Base-by-base conservation (phyloP, 257 asterid species). In the Leonotis leonurus region DNA sequence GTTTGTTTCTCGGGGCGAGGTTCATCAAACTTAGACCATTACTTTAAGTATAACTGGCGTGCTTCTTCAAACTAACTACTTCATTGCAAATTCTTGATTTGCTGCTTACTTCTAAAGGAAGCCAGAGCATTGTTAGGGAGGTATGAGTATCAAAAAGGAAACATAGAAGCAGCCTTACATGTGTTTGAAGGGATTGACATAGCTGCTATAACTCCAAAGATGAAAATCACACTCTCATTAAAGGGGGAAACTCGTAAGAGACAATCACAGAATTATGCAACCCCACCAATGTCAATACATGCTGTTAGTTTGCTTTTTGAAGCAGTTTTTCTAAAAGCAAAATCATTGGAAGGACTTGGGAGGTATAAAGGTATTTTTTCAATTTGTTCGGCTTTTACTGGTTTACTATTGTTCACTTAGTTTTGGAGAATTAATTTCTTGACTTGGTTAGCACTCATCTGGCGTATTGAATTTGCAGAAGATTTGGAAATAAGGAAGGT, bases 61-160 rank as follows among this genome's bases (percentile, higher is more conserved):
- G 68, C 59, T 35, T 22, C 58, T 32, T 30, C 17, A 39, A 35
- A 14, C 21, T 27, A 52, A 46, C 57, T 49, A 58, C 26, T 49
- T 72, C 13, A 24, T 27, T 40, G 20, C 61, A 64, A 43, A 17
- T 48, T 44, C 32, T 26, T 59, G 29, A 41, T 40, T 25, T 21
- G 55, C 20, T 18, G 13, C 32, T 22, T 21, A 21, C 32, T 22
- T 21, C 32, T 22, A 48, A 86, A 92, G 98, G 98, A 92, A 85
- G 98, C 97, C 18, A 89, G 98, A 65, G 97, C 98, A 8, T 65
- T 92, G 73, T 73, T 92, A 68, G 98, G 98, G 69, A 78, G 98
- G 72, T 86, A 78, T 32, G 98, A 92, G 75, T 86, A 81, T 75
- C 98, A 92, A 55, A 92, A 83, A 60, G 97, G 97, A 18, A 92